Evolutionary conservation across 495 filamentous ascomycete genomes (phyloP), one percentile per base, ranked within the genome.

Genomic region (Xylaria flabelliformis): DNA sequence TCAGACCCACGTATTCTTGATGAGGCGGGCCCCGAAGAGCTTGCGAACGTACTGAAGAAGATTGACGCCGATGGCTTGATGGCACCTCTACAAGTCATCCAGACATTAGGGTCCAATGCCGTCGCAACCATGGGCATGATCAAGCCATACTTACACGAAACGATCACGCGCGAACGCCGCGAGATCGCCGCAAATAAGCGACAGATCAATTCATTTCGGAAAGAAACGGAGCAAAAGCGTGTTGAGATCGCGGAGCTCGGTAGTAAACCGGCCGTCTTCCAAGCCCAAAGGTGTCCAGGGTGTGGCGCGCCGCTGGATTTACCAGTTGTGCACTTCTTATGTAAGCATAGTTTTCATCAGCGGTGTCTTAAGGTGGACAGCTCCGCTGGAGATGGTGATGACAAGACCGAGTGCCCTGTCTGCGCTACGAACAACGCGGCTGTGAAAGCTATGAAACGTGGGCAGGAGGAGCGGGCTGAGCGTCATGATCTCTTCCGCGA

Each of bases 71-170:
- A 96, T 72, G 92, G 93, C 17, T 87, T 99, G 15, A 97, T 99
- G 92, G 95, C 97, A 17, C 96, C 96, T 1, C 85, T 99, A 32
- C 95, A 99, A 80, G 96, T 99, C 17, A 96, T 99, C 19, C 96
- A 99, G 79, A 94, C 97, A 3, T 84, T 99, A 71, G 77, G 80
- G 55, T 79, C 84, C 53, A 82, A 82, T 72, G 74, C 76, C 5
- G 94, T 98, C 9, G 95, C 96, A 1, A 98, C 94, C 1, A 97
- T 98, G 92, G 96, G 97, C 42, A 92, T 97, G 85, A 91, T 99
- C 56, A 98, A 97, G 84, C 90, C 90, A 36, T 99, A 99, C 78
- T 90, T 99, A 5, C 89, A 91, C 69, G 87, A 91, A 62, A 96
- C 94, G 21, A 97, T 99, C 78, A 91, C 95, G 72, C 88, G 91